phyloP scores from a whole-genome alignment of 2,329 filamentous ascomycete genomes.

The Fusarium tjaetaba region DNA sequence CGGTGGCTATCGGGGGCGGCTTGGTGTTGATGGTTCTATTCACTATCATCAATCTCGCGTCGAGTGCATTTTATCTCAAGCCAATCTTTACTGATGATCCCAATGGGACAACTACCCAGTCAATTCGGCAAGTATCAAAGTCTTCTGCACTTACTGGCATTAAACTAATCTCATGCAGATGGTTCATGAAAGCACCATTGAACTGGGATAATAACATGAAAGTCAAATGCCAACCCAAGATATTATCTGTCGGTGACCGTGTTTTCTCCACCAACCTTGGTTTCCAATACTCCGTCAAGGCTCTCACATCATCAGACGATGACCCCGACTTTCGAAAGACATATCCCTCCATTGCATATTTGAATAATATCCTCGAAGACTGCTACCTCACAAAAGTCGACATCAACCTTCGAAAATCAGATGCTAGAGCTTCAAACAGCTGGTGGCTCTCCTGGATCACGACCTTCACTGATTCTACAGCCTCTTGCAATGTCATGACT shows the following conservation, averaged over 20 bases:
- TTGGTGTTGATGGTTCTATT: background rate
- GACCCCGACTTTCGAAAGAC: background rate
- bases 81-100: conserved; percentile 15
- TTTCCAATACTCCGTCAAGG: conserved; percentile 17
- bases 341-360: conserved; percentile 7
- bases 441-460: conserved; percentile 23
- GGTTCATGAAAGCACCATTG: conserved; percentile 25
- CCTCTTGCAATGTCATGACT: conserved; percentile 6
- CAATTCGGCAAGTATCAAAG: background rate
- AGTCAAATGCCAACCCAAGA: conserved; percentile 13
- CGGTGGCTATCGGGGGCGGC: background rate
- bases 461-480: background rate
- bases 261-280: conserved; percentile 13
- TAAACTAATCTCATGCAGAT: background rate
- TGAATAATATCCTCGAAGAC: conserved; percentile 10
- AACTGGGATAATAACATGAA: conserved; percentile 17
- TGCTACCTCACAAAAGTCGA: conserved; percentile 2
- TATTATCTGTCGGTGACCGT: conserved; percentile 22
- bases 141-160: too few relatives aligned
- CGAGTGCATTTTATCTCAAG: conserved; percentile 20
- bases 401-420: conserved; percentile 3
- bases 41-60: conserved; percentile 23
- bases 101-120: background rate
- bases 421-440: background rate
- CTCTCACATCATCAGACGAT: background rate